Percentiles rank a stretch among this genome's conserved stretches.
Conservation (phyloP, 2,329 filamentous ascomycete genomes). For the Akanthomyces lecanii region DNA sequence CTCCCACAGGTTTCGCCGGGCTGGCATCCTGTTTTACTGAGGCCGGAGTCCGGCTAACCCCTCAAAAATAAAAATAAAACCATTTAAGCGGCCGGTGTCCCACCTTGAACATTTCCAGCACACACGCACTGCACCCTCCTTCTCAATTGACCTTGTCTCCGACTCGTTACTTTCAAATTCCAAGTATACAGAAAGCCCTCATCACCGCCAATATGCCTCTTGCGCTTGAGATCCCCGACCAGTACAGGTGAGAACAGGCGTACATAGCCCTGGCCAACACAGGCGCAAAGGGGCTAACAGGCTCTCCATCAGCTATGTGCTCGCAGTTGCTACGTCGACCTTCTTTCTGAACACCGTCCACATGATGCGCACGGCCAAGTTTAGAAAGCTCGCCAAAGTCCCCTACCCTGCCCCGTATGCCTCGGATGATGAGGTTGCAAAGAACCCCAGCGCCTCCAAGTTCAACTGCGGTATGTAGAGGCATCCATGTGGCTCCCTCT, state of each 20-base stretch:
- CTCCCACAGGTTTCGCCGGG: background rate
- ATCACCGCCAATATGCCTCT: constrained; percentile 37
- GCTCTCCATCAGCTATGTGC: constrained; percentile 50
- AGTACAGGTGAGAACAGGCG: constrained; percentile 45
- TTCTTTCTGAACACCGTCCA: constrained; percentile 57
- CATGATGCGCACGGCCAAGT: constrained; percentile 39
- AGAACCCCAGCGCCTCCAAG: constrained; percentile 48
- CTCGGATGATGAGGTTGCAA: constrained; percentile 47
- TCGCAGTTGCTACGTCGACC: constrained; percentile 52
- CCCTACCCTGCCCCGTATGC: constrained; percentile 57
- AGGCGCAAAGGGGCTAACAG: background rate
- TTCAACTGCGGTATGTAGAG: constrained; percentile 58
- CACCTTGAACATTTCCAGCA: background rate
- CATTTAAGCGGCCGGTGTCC: constrained; percentile 4
- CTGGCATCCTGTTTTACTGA: background rate
- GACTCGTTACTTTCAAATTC: constrained; percentile 2
- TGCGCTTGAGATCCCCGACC: constrained; percentile 40
- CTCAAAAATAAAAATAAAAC: background rate
- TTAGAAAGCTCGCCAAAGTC: constrained; percentile 51
- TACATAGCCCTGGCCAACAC: background rate
- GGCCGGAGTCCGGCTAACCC: background rate
- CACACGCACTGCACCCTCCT: background rate
- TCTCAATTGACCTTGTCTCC: background rate
- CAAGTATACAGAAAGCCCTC: background rate
- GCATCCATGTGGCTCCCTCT: background rate